Conservation (phyloP, 441 rosid species). For the Erodium moschatum region DNA sequence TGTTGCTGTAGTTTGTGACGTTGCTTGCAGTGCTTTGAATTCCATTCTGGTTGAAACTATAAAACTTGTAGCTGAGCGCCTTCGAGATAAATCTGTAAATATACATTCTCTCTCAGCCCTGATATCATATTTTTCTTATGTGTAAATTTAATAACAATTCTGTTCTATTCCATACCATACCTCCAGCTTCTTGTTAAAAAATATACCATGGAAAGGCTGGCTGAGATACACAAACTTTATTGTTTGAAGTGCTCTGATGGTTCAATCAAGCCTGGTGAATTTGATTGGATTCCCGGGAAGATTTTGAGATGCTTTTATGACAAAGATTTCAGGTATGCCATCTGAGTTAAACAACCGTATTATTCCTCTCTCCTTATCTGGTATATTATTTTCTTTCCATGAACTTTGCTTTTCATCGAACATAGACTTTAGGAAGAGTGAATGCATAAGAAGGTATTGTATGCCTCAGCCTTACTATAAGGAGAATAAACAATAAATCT, state of each 20-base stretch:
- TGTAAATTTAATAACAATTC: constrained; percentile 11
- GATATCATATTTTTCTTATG: constrained; percentile 18
- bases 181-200: constrained; percentile 78
- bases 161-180: constrained; percentile 16
- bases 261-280: constrained; percentile 39
- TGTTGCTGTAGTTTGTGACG: constrained; percentile 82
- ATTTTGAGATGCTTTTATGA: constrained; percentile 87
- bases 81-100: constrained; percentile 92
- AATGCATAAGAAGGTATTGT: too few relatives aligned
- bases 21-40: constrained; percentile 54
- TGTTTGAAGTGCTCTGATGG: constrained; percentile 46
- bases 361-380: too few relatives aligned
- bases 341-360: background rate
- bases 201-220: constrained; percentile 83
- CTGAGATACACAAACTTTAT: constrained; percentile 64
- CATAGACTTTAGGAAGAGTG: too few relatives aligned
- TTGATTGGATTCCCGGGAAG: constrained; percentile 97
- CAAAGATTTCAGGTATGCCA: constrained; percentile 76
- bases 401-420: too few relatives aligned
- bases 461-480: too few relatives aligned
- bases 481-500: too few relatives aligned
- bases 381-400: too few relatives aligned
- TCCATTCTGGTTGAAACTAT: constrained; percentile 65
- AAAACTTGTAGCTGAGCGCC: constrained; percentile 84
- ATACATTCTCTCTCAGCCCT: constrained; percentile 16